Percentiles rank a stretch among this genome's conserved stretches.
phyloP scores from a whole-genome alignment of 306 rosid species.

The Pueraria montana region DNA sequence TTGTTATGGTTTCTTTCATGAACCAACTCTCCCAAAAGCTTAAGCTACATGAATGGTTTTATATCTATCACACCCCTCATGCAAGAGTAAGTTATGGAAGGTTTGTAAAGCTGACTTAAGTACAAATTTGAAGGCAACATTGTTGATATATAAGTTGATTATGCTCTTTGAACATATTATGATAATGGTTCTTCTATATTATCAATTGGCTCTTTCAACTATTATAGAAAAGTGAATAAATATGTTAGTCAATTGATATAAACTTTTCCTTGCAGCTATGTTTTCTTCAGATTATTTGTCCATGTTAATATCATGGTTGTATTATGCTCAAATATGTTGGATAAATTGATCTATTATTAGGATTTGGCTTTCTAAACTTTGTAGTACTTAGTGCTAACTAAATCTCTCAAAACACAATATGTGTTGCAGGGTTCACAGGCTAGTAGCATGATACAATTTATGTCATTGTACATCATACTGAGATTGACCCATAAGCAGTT shows the following conservation, averaged over 20 bases:
- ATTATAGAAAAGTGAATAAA: background rate
- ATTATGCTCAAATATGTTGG: slow-evolving; percentile 29
- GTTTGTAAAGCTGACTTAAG: background rate
- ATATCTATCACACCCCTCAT: no score
- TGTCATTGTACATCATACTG: slow-evolving; percentile 64
- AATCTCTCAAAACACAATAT: slow-evolving; percentile 40
- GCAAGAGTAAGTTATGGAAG: no score
- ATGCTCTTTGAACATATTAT: background rate
- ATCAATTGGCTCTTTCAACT: background rate
- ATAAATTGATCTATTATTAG: slow-evolving; percentile 30
- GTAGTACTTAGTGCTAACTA: slow-evolving; percentile 16
- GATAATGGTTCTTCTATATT: background rate
- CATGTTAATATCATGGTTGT: slow-evolving; percentile 20
- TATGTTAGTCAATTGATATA: background rate
- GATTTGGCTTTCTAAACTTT: slow-evolving; percentile 36
- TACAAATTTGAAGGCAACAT: slow-evolving; percentile 3
- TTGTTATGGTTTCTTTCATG: no score
- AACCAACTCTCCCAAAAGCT: no score
- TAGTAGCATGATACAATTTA: slow-evolving; percentile 53
- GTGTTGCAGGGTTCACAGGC: slow-evolving; percentile 71
- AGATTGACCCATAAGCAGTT: slow-evolving; percentile 53
- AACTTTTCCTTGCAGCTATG: slow-evolving; percentile 30
- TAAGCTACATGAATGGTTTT: no score
- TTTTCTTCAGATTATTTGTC: slow-evolving; percentile 19
- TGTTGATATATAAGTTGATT: no score